These are phyloP conservation scores for Pseudogymnoascus sp. DNA, from an alignment of 2,329 filamentous ascomycete genomes.

Conservation along the genomic window DNA sequence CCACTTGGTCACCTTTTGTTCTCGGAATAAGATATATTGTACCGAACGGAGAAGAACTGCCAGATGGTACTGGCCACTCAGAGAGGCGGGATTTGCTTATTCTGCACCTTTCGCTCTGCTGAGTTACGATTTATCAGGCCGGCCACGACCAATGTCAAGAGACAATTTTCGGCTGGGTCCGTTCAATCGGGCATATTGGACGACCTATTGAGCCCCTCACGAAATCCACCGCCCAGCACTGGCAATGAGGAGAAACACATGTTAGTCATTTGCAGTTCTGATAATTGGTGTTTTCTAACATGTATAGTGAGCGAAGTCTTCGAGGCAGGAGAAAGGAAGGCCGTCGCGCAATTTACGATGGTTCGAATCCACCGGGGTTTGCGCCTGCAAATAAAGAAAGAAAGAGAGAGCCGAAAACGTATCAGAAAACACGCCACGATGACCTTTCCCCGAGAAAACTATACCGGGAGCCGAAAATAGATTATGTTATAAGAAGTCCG, in stretches of 20 bases:
- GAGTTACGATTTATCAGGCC: conserved; percentile 24
- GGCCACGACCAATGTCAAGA: conserved; percentile 3
- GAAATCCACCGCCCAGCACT: background rate
- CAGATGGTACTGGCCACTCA: conserved; percentile 36
- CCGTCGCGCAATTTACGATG: background rate
- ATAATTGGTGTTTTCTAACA: too few relatives aligned
- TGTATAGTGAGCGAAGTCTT: background rate
- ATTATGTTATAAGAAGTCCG: background rate
- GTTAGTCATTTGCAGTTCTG: too few relatives aligned
- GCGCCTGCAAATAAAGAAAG: background rate
- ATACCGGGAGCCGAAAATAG: background rate
- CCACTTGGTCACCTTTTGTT: background rate
- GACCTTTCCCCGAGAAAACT: background rate
- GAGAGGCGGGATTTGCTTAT: conserved; percentile 33
- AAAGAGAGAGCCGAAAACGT: background rate
- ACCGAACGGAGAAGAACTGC: background rate
- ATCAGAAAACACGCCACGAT: background rate
- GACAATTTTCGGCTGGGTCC: background rate
- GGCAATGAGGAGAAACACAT: background rate
- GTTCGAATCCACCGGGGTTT: background rate
- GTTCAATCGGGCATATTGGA: conserved; percentile 6
- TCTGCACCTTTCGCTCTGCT: conserved; percentile 33
- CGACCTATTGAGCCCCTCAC: background rate
- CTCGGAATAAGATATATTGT: background rate
- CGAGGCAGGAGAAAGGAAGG: background rate